Conservation (phyloP, 495 filamentous ascomycete genomes). For the Gamarada debralockiae region DNA sequence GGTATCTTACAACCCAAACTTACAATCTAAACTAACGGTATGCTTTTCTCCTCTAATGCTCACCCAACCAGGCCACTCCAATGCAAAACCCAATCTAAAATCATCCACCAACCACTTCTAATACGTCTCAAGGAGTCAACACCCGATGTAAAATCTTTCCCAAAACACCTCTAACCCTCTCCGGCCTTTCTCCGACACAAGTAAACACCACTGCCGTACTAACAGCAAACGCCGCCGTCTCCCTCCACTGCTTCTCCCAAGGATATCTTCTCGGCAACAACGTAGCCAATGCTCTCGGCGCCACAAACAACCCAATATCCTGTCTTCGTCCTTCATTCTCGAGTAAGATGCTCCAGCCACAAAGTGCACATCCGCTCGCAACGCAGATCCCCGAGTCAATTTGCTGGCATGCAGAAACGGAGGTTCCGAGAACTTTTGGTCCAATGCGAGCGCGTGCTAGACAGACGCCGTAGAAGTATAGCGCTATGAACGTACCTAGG, state of each 20-base stretch:
- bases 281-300: conserved; percentile 75
- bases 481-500: conserved; percentile 72
- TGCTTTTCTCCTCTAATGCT: no score
- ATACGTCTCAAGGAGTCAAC: conserved; percentile 37
- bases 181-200: conserved; percentile 58
- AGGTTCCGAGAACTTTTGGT: conserved; percentile 56
- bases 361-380: conserved; percentile 68
- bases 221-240: conserved; percentile 67
- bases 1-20: not conserved
- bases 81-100: not conserved
- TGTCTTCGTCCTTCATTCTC: conserved; percentile 66
- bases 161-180: conserved; percentile 69
- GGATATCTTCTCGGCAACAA: conserved; percentile 73
- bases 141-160: conserved; percentile 60
- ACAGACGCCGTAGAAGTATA: conserved; percentile 90
- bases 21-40: not conserved
- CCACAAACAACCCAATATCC: conserved; percentile 83
- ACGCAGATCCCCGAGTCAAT: conserved; percentile 68
- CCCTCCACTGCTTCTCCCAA: conserved; percentile 65
- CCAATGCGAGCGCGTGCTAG: conserved; percentile 77
- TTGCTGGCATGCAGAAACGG: conserved; percentile 30
- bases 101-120: not conserved
- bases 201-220: conserved; percentile 77
- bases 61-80: no score
- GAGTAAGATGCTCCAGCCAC: conserved; percentile 80